Evolutionary conservation across 805 yeast species (phyloP), one percentile per base, ranked within the genome.

Genomic region (Metschnikowia cubensis): DNA sequence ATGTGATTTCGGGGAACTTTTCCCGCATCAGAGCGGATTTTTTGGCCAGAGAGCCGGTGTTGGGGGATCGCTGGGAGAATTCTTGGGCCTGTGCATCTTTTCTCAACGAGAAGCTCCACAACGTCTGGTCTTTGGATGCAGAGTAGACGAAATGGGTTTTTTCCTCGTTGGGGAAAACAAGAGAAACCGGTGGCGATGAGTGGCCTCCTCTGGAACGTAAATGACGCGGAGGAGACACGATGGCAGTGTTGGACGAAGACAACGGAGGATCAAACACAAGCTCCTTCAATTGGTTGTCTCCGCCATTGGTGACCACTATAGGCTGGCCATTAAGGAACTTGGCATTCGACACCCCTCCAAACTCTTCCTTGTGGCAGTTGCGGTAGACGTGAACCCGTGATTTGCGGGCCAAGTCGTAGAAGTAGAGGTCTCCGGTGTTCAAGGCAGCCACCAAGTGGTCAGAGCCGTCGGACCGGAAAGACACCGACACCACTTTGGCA

Each of bases 151-250:
- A 88, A 68, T 95, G 99, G 2, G 96, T 83, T 50, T 71, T 75
- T 42, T 82, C 82, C 45, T 82, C 83, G 58, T 87, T 86, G 4
- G 95, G 88, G 67, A 94, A 94, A 21, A 74, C 71, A 37, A 94
- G 81, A 4, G 81, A 64, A 0, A 85, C 76, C 2, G 98, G 95
- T 3, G 99, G 96, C 31, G 87, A 85, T 3, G 96, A 82, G 66
- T 94, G 99, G n/a, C 99, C 99, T 60, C 97, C 98, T 64, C 99
- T 81, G 0, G 96, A 87, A 65, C 99, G 82, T 60, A 95, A 74
- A 52, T 84, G 82, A 62, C 99, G 84, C 39, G 99, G 98, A 1
- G 97, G 96, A 11, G 90, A 81, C 4, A 87, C 84, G 32, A 89
- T 82, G 1, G 84, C 73, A 0, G 80, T 59, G 57, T 83, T 80